phyloP scores from a whole-genome alignment of 495 filamentous ascomycete species.

The Chaetomium cochliodes region DNA sequence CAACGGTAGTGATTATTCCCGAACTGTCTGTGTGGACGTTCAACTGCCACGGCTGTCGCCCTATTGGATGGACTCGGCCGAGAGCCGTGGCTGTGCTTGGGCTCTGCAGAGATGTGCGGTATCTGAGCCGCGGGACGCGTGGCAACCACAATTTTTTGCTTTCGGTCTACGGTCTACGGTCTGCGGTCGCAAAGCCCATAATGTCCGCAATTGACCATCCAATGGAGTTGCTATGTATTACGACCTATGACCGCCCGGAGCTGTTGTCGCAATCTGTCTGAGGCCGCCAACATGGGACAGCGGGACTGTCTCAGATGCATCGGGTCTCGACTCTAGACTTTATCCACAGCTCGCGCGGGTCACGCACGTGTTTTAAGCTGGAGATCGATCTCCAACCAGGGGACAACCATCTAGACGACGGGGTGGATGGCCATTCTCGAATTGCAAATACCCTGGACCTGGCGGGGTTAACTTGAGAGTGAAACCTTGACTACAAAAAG shows the following conservation, averaged over 20 bases:
- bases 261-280: neutral
- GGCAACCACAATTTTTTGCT: neutral
- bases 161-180: neutral
- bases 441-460: neutral
- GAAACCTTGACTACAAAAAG: neutral
- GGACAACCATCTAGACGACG: neutral
- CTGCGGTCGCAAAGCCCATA: neutral
- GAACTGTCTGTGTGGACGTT: neutral
- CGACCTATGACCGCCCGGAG: neutral
- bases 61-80: neutral
- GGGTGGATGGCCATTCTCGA: neutral
- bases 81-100: conserved; percentile 2
- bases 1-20: neutral
- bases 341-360: neutral
- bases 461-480: neutral
- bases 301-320: conserved; percentile 1
- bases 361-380: neutral
- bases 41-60: neutral
- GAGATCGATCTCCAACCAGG: neutral
- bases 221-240: neutral
- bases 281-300: conserved; percentile 1
- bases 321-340: neutral
- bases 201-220: no score
- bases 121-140: conserved; percentile 5
- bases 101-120: neutral